Base-by-base conservation (phyloP, 805 yeast species). In the Starmerella lactis-condensi region DNA sequence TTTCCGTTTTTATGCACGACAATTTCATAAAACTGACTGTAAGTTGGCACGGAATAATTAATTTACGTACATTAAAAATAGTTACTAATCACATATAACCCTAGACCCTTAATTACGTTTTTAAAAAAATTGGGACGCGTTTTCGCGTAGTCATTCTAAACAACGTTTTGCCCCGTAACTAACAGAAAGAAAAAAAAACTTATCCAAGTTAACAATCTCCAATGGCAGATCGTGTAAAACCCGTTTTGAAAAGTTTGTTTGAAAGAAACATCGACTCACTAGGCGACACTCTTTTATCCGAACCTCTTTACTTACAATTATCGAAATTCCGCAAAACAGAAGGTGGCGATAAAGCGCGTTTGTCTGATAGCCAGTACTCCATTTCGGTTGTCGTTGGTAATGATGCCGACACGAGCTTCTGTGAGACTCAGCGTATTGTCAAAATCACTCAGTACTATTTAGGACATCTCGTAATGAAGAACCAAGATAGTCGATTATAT, bases 281-380 rank as follows among this genome's bases (percentile, higher is more conserved):
- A 17, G 24, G 27, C 12, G 26, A 18, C 18, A 11, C 17, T 11
- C 8, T 13, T 11, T 17, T 32, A 17, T 18, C 12, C 13, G 25
- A 31, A 30, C 40, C 40, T n/a, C 22, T 36, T 13, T 27, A 20
- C 27, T 26, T 36, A 18, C 40, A 36, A 28, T 17, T 36, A 28
- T 28, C 33, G 18, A 33, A 31, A 22, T 30, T 30, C 25, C 31
- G 31, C 26, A 24, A 24, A 16, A 26, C 22, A 10, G 24, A 29
- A 6, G 24, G 18, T 8, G 19, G 21, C n/a, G 24, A 24, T 13
- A 24, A 29, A 6, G 23, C 26, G 12, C 34, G 40, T 5, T 17
- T 36, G 12, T 22, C 32, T 7, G 40, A 36, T 16, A 29, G 40
- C 18, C 32, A 28, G 24, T 22, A 19, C 22, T 24, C 35, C 9